Base-by-base conservation (phyloP, 2,329 filamentous ascomycete genomes). In the Periconia digitata region DNA sequence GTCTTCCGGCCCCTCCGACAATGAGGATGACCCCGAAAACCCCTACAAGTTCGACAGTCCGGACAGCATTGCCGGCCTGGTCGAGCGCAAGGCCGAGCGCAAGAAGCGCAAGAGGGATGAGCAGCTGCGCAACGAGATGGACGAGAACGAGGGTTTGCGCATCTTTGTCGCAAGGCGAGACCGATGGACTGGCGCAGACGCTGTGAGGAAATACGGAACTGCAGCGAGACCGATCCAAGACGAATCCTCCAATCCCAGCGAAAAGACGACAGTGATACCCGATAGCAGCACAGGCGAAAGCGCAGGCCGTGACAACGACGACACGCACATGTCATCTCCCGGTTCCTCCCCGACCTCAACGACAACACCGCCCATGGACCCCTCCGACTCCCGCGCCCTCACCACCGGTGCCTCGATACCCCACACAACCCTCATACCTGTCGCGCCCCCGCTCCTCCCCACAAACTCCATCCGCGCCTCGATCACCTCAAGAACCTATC, bases 131-230 rank as follows among this genome's bases (percentile, higher is more conserved):
- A 62, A 66, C 23, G 76, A 79, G 53, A 74, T 76, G 71, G 49
- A 51, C 7, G 95, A 88, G 85, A 97, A 96, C 62, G 78, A 86
- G 32, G 92, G 92, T 0, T 69, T 96, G 47, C 81, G 85, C n/a
- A 87, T 87, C 67, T 97, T 90, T 72, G 82, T 85, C 50, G 82
- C 85, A 23, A 79, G 89, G 49, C 81, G 92, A 41, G 85, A 96
- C 72, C 85, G 84, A 6, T 97, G 92, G 92, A 92, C 91, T 1
- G 86, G 88, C 24, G 92, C 90, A 24, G 56, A 61, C 17, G 60
- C 62, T 32, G 81, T 81, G 54, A 79, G 76, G 10, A 69, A 65
- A 44, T 63, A 66, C 38, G 24, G 32, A 37, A 15, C 42, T 46
- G 27, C 12, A 32, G 3, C 27, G 4, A 6, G 10, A 32, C n/a